These are phyloP conservation scores for Sisymbrium irio DNA, from an alignment of 345 rosid species.

Conservation along the genomic window DNA sequence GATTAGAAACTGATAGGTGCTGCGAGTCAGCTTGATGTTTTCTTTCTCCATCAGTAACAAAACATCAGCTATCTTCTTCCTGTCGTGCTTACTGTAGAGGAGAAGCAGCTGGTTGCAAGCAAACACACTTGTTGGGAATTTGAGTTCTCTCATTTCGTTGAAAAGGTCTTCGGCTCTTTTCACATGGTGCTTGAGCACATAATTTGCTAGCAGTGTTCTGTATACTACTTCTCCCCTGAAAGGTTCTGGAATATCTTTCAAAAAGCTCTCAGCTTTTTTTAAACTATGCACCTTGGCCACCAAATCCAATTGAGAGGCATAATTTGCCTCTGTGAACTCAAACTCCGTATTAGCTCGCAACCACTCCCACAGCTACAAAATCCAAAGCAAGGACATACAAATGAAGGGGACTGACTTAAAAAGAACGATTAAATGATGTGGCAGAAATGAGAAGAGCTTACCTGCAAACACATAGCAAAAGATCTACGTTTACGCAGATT, in stretches of 20 bases:
- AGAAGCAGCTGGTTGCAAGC: slow-evolving; percentile 91
- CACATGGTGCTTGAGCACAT: slow-evolving; percentile 44
- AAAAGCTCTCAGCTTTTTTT: slow-evolving; percentile 60
- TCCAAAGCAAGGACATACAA: background rate
- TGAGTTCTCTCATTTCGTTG: slow-evolving; percentile 74
- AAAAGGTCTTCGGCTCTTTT: slow-evolving; percentile 72
- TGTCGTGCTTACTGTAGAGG: slow-evolving; percentile 67
- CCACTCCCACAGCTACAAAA: slow-evolving; percentile 82
- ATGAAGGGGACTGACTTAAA: background rate
- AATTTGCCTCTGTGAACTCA: slow-evolving; percentile 66
- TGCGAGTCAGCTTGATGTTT: slow-evolving; percentile 64
- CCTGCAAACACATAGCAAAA: slow-evolving; percentile 79
- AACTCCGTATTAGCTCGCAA: slow-evolving; percentile 49
- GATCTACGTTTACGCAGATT: slow-evolving; percentile 63
- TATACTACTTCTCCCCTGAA: slow-evolving; percentile 64
- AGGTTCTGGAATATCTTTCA: slow-evolving; percentile 59
- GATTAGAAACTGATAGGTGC: slow-evolving; percentile 64
- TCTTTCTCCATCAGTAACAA: slow-evolving; percentile 84
- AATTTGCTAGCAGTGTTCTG: slow-evolving; percentile 71
- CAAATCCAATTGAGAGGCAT: slow-evolving; percentile 78
- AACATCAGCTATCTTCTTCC: slow-evolving; percentile 74
- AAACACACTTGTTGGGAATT: slow-evolving; percentile 58
- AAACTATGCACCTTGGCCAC: slow-evolving; percentile 68
- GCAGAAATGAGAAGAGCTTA: slow-evolving; percentile 17
- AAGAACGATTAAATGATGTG: background rate